These are phyloP conservation scores for Penicillium sp. DNA, from an alignment of 2,329 filamentous ascomycete genomes.

Conservation along the genomic window DNA sequence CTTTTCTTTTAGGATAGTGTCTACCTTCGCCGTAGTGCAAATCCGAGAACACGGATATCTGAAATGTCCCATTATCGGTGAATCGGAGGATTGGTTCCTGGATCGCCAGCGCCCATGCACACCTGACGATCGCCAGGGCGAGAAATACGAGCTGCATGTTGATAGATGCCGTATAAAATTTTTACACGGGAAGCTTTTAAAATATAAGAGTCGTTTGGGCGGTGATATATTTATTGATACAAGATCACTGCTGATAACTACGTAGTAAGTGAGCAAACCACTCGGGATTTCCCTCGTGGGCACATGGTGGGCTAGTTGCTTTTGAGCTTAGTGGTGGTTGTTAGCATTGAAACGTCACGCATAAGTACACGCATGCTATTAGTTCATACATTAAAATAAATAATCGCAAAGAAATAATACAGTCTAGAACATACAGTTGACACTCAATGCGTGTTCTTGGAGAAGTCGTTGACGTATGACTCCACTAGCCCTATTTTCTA, in stretches of 20 bases:
- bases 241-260: not conserved
- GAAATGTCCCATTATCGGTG: slow-evolving; percentile 34
- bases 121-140: not conserved
- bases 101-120: not conserved
- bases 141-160: not conserved
- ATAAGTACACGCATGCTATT: not conserved
- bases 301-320: not conserved
- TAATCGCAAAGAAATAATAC: not conserved
- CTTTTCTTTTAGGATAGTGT: not conserved
- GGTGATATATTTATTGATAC: not conserved
- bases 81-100: slow-evolving; percentile 19
- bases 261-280: not conserved
- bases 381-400: no score
- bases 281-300: not conserved
- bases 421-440: not conserved
- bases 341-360: not conserved
- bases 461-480: slow-evolving; percentile 2
- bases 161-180: not conserved
- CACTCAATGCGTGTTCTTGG: not conserved
- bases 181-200: not conserved
- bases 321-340: not conserved
- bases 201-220: not conserved
- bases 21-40: slow-evolving; percentile 67
- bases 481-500: not conserved
- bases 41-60: slow-evolving; percentile 62